phyloP scores from a whole-genome alignment of 257 asterid genomes.

The Voacanga thouarsii region DNA sequence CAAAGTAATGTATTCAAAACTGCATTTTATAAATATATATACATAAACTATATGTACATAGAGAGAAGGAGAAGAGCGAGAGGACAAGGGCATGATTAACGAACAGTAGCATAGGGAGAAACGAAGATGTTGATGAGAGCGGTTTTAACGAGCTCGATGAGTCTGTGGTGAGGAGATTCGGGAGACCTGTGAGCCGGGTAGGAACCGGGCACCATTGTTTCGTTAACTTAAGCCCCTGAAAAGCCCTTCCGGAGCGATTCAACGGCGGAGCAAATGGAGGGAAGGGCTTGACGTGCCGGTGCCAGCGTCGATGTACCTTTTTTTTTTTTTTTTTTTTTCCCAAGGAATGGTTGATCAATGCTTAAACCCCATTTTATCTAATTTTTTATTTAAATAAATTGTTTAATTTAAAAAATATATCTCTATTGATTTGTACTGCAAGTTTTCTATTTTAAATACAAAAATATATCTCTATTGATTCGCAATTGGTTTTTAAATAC shows the following conservation, averaged over 20 bases:
- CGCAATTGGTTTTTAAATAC: too few relatives aligned
- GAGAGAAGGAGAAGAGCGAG: background rate
- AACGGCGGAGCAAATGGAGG: too few relatives aligned
- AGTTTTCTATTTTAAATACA: too few relatives aligned
- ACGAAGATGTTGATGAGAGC: constrained; percentile 85
- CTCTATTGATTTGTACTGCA: too few relatives aligned
- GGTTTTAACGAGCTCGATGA: constrained; percentile 69
- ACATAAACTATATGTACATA: background rate
- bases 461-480: too few relatives aligned
- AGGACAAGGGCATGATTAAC: constrained; percentile 5
- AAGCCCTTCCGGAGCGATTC: background rate
- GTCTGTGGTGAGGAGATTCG: constrained; percentile 69
- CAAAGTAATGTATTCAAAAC: background rate
- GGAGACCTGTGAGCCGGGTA: constrained; percentile 42
- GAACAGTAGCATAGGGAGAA: constrained; percentile 81
- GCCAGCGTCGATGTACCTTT: too few relatives aligned
- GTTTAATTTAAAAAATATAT: too few relatives aligned
- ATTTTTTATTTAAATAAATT: too few relatives aligned
- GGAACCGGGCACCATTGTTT: constrained; percentile 37
- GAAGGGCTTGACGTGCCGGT: too few relatives aligned
- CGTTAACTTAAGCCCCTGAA: background rate
- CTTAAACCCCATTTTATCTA: too few relatives aligned
- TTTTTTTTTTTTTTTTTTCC: too few relatives aligned
- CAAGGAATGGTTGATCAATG: too few relatives aligned
- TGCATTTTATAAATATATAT: background rate